These are phyloP conservation scores for Clarkia xantiana DNA, from an alignment of 345 rosid species.

Conservation along the genomic window DNA sequence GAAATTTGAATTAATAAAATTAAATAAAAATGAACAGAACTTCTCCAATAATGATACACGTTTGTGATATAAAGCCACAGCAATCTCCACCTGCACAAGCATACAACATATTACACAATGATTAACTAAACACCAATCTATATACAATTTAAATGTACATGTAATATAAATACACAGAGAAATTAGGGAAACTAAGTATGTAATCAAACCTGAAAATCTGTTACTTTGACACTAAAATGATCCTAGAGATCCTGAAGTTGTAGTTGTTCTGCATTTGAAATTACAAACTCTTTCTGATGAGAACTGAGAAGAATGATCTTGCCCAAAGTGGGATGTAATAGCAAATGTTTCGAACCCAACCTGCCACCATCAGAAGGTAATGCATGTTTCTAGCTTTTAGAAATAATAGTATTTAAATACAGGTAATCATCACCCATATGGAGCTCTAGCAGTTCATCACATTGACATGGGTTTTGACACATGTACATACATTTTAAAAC, in stretches of 20 bases:
- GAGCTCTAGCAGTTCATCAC: too few relatives aligned
- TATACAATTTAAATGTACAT: too few relatives aligned
- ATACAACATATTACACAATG: conserved; percentile 7
- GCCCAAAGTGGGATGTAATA: conserved; percentile 4
- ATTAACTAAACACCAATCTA: background rate
- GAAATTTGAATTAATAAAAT: too few relatives aligned
- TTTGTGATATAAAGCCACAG: conserved; percentile 21
- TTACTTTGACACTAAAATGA: conserved; percentile 37
- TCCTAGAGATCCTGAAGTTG: conserved; percentile 42
- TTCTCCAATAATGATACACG: conserved; percentile 39
- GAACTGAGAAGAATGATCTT: conserved; percentile 1
- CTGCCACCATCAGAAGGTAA: background rate
- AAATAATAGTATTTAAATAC: too few relatives aligned
- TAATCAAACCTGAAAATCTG: conserved; percentile 41
- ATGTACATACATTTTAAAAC: too few relatives aligned
- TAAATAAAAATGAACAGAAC: too few relatives aligned
- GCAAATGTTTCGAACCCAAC: background rate
- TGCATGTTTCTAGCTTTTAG: too few relatives aligned
- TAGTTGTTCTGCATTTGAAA: conserved; percentile 17
- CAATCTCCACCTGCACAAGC: conserved; percentile 40
- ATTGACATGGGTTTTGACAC: too few relatives aligned
- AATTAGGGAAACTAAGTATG: conserved; percentile 4
- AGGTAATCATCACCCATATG: too few relatives aligned
- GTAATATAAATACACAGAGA: background rate
- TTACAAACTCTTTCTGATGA: conserved; percentile 17